Evolutionary conservation across 164 flowering plant species (phyloP), one percentile per base, ranked within the genome.

Genomic region (Taxillus chinensis): DNA sequence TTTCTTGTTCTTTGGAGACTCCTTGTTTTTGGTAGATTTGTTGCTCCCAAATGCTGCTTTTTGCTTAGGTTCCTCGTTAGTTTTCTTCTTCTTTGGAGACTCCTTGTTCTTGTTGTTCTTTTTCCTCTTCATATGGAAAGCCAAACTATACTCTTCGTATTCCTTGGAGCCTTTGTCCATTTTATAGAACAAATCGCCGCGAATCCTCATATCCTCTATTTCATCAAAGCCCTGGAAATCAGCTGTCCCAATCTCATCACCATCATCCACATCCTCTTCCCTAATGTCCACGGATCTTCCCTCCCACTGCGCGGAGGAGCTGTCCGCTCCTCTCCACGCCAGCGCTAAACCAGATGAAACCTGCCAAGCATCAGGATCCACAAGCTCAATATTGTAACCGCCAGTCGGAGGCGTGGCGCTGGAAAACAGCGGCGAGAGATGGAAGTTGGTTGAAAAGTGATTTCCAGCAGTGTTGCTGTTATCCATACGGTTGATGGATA

Each of bases 161-260:
- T 93, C 99, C 39, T 73, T 80, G 9, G 99, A 93, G 55, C 68
- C 77, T 58, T 72, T 82, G 55, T 86, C 92, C 4, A 90, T 60
- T 74, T 90, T 90, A 67, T 81, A 93, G 61, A 86, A 90, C 45
- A 89, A 84, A 39, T 63, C 77, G 11, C 95, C 90, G 0, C 75
- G 81, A 59, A 84, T 72, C 57, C 97, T 81, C 99, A 90, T 80
- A 65, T 86, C 90, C 62, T 85, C 92, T 52, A 93, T 81, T 59
- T 81, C 88, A 67, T 93, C 93, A 66, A 82, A 71, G 63, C 83
- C 85, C 2, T 67, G 69, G n/a, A 80, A 80, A 49, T 48, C 67
- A 27, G 67, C 69, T 40, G 27, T 42, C 1, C 37, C 6, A 15
- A 55, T 4, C 4, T 62, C 14, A 55, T 49, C 13, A 65, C 56